Evolutionary conservation across 83 land plant species (phyloP), one percentile per base, ranked within the genome.

Genomic region (Picea abies): DNA sequence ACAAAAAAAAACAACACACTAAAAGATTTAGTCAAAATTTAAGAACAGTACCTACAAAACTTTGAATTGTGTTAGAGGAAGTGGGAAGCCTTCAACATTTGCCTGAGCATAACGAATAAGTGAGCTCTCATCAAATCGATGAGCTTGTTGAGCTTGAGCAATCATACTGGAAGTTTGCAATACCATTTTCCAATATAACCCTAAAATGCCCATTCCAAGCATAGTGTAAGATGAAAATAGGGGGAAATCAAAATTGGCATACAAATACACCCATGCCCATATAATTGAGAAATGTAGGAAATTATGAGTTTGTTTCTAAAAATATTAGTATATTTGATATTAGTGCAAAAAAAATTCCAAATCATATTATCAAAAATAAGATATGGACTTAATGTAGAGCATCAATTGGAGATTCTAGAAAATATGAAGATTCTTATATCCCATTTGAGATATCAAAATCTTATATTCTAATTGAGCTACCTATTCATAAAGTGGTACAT

Each of bases 11-110:
- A 25, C 25, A 72, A 72, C 44, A 72, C 44, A 72, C 23, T 39
- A 56, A 17, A 80, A 52, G 2, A 56, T 60, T 14, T 82, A 62
- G 49, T 17, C 56, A n/a, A 62, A 76, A 3, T 0, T 72, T 20
- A 41, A 22, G 49, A 81, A 16, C 41, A 23, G 22, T 52, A 86
- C 94, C 95, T 94, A 93, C 47, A 86, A 90, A 63, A 92, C 85
- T 12, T 60, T 82, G 80, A 94, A 82, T 2, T 78, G 73, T 11
- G 90, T 84, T 26, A 91, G 85, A 26, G 86, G 83, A 25, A 60
- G 82, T 65, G 94, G 97, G 75, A 95, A 94, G 17, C 88, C 97
- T 58, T 79, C 81, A 58, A 96, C 91, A 65, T 87, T 63, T 19
- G 69, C 52, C 37, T 84, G 87, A 44, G 90, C 80, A 72, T 94